These are phyloP conservation scores for Castanea sativa DNA, from an alignment of 306 rosid species.

Conservation along the genomic window DNA sequence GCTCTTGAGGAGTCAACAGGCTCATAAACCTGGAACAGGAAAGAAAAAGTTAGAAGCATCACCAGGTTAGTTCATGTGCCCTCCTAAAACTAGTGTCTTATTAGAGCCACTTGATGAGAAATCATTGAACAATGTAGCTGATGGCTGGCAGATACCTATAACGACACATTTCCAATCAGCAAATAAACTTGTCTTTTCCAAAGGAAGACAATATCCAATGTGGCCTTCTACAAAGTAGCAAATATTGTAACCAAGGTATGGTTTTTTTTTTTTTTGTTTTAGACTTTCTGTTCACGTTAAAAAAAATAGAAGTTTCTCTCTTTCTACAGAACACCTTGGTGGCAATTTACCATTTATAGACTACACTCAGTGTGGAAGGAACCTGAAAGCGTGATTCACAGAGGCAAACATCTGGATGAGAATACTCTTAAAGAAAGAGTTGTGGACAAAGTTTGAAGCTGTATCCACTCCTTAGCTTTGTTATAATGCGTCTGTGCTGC, in stretches of 20 bases:
- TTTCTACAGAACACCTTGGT: conserved; percentile 36
- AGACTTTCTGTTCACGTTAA: not conserved
- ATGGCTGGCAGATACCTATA: conserved; percentile 4
- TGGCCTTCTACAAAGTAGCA: no score
- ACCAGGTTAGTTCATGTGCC: conserved; percentile 74
- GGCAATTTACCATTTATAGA: conserved; percentile 34
- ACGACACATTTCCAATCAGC: conserved; percentile 12
- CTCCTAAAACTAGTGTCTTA: conserved; percentile 87
- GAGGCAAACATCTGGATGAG: conserved; percentile 74
- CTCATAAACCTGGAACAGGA: conserved; percentile 36
- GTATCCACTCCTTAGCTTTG: conserved; percentile 45
- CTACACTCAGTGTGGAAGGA: conserved; percentile 60
- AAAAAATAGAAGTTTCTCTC: not conserved
- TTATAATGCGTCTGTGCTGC: conserved; percentile 14
- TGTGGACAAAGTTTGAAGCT: conserved; percentile 87
- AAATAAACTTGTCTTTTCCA: conserved; percentile 3
- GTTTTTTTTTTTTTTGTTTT: not conserved
- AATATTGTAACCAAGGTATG: no score
- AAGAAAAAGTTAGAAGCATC: conserved; percentile 55
- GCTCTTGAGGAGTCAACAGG: conserved; percentile 47
- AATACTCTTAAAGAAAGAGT: conserved; percentile 85
- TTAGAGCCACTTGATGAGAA: conserved; percentile 52
- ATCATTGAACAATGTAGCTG: conserved; percentile 33
- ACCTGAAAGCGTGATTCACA: conserved; percentile 44
- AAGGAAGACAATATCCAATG: no score